These are phyloP conservation scores for Gossypium turneri DNA, from an alignment of 345 rosid genomes.

Conservation along the genomic window DNA sequence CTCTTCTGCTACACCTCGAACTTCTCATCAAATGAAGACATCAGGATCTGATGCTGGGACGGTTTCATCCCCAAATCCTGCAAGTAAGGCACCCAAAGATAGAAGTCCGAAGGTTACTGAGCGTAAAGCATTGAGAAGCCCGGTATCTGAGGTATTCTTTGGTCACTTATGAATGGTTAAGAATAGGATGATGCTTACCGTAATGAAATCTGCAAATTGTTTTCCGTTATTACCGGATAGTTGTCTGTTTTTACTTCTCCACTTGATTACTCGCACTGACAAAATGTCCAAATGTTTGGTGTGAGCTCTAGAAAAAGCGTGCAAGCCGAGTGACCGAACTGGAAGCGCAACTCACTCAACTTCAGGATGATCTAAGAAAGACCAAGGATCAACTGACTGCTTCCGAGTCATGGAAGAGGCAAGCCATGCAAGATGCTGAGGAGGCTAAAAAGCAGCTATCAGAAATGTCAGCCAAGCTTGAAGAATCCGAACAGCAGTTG, in stretches of 20 bases:
- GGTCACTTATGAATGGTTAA: background rate
- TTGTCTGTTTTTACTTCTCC: background rate
- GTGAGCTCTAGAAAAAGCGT: conserved; percentile 55
- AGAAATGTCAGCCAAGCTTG: conserved; percentile 48
- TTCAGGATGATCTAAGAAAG: conserved; percentile 80
- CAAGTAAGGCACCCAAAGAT: conserved; percentile 56
- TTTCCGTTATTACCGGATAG: background rate
- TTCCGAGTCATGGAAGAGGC: conserved; percentile 67
- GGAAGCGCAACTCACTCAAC: conserved; percentile 64
- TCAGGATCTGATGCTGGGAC: conserved; percentile 45
- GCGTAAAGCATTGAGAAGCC: conserved; percentile 64
- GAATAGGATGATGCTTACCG: background rate
- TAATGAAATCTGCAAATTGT: background rate
- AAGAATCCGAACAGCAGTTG: conserved; percentile 64
- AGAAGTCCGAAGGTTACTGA: conserved; percentile 70
- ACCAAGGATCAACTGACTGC: conserved; percentile 64
- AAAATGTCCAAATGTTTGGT: conserved; percentile 13
- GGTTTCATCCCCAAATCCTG: conserved; percentile 45
- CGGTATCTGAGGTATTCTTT: conserved; percentile 62
- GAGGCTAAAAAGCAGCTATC: conserved; percentile 59
- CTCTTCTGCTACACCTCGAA: conserved; percentile 61
- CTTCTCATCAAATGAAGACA: conserved; percentile 63
- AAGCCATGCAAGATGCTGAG: conserved; percentile 70
- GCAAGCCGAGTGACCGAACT: conserved; percentile 48
- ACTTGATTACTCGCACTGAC: background rate